Percentiles rank a stretch among this genome's conserved stretches.
Conservation (phyloP, 768 basidiomycete species). For the Panaeolus papilionaceus region DNA sequence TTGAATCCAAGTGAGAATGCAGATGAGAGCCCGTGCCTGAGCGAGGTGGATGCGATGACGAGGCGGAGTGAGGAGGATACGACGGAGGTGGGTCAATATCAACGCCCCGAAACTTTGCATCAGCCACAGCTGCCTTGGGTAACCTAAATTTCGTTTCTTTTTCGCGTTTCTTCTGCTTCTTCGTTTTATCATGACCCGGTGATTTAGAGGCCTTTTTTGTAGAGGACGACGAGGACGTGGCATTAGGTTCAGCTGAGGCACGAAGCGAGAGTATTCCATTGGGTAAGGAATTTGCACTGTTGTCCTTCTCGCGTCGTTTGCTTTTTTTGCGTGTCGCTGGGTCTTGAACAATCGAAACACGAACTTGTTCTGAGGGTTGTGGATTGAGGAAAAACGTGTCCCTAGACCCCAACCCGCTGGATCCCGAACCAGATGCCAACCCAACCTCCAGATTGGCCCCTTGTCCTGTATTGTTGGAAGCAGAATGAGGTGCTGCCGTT, state of each 20-base stretch:
- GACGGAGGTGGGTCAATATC: neutral
- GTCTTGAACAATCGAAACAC: neutral
- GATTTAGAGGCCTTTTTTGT: neutral
- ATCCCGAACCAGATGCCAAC: neutral
- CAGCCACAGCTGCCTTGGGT: neutral
- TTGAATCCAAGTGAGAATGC: neutral
- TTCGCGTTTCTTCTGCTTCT: slow-evolving; percentile 1
- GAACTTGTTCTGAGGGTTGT: neutral
- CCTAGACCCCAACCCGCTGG: neutral
- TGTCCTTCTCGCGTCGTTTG: neutral
- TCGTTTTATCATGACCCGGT: neutral
- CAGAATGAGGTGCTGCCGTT: neutral
- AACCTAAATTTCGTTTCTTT: neutral
- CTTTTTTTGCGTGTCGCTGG: neutral
- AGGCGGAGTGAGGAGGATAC: neutral
- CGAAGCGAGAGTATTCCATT: neutral
- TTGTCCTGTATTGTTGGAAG: neutral
- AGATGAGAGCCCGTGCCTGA: neutral
- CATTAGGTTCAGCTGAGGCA: neutral
- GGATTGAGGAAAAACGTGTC: neutral
- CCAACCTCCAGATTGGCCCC: too few species aligned
- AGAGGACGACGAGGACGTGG: neutral
- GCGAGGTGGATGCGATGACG: neutral
- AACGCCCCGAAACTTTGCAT: neutral
- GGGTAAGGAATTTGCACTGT: neutral